Conservation (phyloP, 768 basidiomycete species). For the Clavulina sp. region DNA sequence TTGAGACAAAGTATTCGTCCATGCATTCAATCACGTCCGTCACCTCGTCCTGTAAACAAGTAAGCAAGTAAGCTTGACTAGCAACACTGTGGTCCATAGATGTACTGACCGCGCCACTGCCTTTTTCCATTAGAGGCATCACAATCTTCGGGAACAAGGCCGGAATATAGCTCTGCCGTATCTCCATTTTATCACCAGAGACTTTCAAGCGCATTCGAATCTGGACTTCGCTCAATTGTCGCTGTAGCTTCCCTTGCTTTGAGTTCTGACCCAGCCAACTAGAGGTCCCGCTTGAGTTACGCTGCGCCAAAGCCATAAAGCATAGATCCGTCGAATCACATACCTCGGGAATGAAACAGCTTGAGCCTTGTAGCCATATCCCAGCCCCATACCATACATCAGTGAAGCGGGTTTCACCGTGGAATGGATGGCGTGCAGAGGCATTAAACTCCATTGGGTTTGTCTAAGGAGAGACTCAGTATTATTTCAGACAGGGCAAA, state of each 20-base stretch:
- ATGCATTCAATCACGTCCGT: slow-evolving; percentile 70
- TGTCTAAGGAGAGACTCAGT: slow-evolving; percentile 33
- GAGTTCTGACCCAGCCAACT: slow-evolving; percentile 99
- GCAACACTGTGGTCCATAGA: slow-evolving; percentile 1
- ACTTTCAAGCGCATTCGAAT: slow-evolving; percentile 89
- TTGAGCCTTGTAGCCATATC: slow-evolving; percentile 43
- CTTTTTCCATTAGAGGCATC: slow-evolving; percentile 53
- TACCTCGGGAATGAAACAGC: slow-evolving; percentile 72
- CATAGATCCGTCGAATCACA: slow-evolving; percentile 17
- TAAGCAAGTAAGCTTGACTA: neutral
- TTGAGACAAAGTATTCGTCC: slow-evolving; percentile 87
- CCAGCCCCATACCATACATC: slow-evolving; percentile 54
- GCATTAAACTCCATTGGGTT: slow-evolving; percentile 95
- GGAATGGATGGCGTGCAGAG: slow-evolving; percentile 79
- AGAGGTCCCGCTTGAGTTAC: slow-evolving; percentile 1
- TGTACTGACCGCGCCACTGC: slow-evolving; percentile 39
- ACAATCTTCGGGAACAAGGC: slow-evolving; percentile 71
- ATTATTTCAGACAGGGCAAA: slow-evolving; percentile 2
- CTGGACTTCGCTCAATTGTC: slow-evolving; percentile 79
- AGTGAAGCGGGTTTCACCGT: slow-evolving; percentile 75
- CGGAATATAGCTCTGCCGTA: slow-evolving; percentile 82
- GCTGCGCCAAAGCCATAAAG: no score
- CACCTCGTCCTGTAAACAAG: slow-evolving; percentile 41
- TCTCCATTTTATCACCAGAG: slow-evolving; percentile 77
- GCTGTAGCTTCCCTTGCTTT: slow-evolving; percentile 62